These are phyloP conservation scores for Chlamydomonas sp. DNA, from an alignment of 139 green algal species.

Conservation along the genomic window DNA sequence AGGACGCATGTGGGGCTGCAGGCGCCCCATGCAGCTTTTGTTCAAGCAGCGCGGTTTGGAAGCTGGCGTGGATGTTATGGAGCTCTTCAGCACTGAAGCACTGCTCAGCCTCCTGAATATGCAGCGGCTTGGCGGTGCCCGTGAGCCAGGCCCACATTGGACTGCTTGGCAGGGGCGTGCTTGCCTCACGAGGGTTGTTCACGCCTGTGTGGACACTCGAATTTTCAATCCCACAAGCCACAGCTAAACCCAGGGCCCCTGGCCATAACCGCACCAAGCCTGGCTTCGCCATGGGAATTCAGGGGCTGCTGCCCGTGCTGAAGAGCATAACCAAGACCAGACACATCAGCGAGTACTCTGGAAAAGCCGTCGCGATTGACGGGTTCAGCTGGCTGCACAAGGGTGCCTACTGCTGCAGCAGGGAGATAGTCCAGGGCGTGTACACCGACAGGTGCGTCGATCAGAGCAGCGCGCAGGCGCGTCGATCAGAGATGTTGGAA, in stretches of 20 bases:
- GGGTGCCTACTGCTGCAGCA: conserved; percentile 76
- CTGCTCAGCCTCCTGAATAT: conserved; percentile 5
- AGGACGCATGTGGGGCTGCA: no score
- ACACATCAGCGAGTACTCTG: conserved; percentile 72
- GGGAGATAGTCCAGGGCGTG: conserved; percentile 73
- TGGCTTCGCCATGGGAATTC: conserved; percentile 93
- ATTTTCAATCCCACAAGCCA: no score
- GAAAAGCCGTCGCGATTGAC: conserved; percentile 82
- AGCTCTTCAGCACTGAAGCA: conserved; percentile 15
- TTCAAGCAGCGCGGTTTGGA: neutral
- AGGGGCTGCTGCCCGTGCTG: conserved; percentile 71
- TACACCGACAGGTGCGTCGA: conserved; percentile 68
- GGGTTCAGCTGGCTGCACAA: conserved; percentile 92
- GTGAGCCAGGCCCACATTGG: conserved; percentile 13
- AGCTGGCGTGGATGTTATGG: neutral
- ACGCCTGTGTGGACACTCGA: no score
- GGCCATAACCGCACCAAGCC: no score
- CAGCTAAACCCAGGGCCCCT: no score
- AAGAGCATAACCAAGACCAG: conserved; percentile 50
- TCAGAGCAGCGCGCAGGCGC: no score
- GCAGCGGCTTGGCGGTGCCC: neutral
- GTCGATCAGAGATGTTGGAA: no score
- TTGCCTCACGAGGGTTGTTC: no score
- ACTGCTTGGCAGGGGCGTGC: no score
- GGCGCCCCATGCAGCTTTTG: no score